Percentiles rank a stretch among this genome's conserved stretches.
Evolutionary conservation across 1,284 basidiomycete genomes (phyloP).

Genomic region (Meira miltonrushii): DNA sequence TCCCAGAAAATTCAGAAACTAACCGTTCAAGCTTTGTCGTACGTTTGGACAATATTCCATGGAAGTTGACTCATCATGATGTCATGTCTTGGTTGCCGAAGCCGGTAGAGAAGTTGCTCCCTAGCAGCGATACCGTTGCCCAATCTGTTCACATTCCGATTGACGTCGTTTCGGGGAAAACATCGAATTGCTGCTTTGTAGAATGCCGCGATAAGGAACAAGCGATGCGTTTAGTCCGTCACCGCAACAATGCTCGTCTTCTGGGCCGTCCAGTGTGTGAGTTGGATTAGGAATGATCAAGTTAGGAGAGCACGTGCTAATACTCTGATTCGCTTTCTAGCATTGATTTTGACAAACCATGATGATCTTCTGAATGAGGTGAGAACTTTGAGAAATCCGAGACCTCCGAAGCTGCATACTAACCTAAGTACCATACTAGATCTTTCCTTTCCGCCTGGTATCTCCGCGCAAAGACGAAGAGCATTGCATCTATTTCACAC

Average conservation of each 20-base stretch:
- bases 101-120: conserved; percentile 7
- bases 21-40: conserved; percentile 8
- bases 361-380: conserved; percentile 9
- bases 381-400: not conserved
- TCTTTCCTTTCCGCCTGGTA: not conserved
- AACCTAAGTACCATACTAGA: not conserved
- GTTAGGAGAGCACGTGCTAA: not conserved
- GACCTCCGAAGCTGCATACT: not conserved
- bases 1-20: not conserved
- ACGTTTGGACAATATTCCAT: conserved; percentile 18
- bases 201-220: conserved; percentile 9
- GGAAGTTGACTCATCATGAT: conserved; percentile 11
- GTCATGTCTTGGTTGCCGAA: conserved; percentile 14
- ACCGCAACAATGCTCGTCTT: conserved; percentile 17
- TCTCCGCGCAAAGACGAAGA: not conserved
- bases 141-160: conserved; percentile 16
- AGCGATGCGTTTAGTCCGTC: conserved; percentile 15
- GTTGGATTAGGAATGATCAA: conserved; percentile 3
- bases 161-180: conserved; percentile 15
- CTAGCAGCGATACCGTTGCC: not conserved
- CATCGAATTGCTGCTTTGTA: conserved; percentile 18
- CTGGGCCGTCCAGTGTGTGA: conserved; percentile 15
- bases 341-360: conserved; percentile 1
- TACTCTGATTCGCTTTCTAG: not conserved
- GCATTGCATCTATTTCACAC: conserved; percentile 4